Conservation (phyloP, 495 filamentous ascomycete genomes). For the Penicillium bialowiezense region DNA sequence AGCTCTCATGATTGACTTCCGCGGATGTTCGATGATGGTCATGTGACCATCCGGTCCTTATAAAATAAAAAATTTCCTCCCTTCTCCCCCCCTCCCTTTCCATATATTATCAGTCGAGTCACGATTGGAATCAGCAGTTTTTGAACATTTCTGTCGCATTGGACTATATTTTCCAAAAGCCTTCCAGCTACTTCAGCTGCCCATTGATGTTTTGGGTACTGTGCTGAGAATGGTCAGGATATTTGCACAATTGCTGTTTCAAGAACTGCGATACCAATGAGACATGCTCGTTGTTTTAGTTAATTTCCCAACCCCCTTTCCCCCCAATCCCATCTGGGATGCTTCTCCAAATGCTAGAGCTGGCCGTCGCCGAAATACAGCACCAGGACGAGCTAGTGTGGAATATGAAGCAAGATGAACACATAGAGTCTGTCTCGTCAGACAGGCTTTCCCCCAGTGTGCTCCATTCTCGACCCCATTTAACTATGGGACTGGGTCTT, state of each 20-base stretch:
- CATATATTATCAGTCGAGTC: background rate
- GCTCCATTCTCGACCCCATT: slow-evolving; percentile 49
- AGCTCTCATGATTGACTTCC: background rate
- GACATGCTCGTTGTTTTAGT: background rate
- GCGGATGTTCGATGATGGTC: background rate
- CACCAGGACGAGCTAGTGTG: slow-evolving; percentile 61
- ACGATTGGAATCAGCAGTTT: background rate
- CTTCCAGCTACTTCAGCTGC: slow-evolving; percentile 2
- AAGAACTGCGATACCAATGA: background rate
- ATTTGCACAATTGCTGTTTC: background rate
- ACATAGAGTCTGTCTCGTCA: slow-evolving; percentile 17
- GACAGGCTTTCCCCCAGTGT: slow-evolving; percentile 38
- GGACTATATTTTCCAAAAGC: background rate
- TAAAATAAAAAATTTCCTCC: slow-evolving; percentile 9
- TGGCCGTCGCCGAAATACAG: slow-evolving; percentile 54
- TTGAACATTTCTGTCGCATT: background rate
- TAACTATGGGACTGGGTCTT: slow-evolving; percentile 50
- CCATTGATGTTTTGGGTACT: slow-evolving; percentile 18
- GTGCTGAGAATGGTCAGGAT: slow-evolving; percentile 1
- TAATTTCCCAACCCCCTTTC: background rate
- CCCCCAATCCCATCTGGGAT: slow-evolving; percentile 3
- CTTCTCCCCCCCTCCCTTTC: slow-evolving; percentile 4
- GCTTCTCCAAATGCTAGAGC: slow-evolving; percentile 68
- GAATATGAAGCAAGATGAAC: slow-evolving; percentile 65
- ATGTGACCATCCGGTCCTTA: background rate